Conservation (phyloP, 371 early-diverging fungal species). For the Amoeboaphelidium protococcarum region DNA sequence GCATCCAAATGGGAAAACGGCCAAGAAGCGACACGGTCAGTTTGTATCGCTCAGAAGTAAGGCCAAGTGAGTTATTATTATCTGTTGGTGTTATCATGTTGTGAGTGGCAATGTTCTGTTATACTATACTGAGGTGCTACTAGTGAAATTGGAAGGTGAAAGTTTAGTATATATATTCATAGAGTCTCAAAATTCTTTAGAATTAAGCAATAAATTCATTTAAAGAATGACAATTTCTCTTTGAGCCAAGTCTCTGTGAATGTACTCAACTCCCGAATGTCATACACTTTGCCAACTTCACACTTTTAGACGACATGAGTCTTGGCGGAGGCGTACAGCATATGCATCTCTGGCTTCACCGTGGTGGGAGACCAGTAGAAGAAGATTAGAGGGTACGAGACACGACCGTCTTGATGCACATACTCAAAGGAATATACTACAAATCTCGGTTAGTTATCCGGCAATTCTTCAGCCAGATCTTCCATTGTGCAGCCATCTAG, state of each 20-base stretch:
- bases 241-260: no score
- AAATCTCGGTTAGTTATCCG: conserved; percentile 36
- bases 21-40: neutral
- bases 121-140: no score
- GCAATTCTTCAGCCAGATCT: conserved; percentile 33
- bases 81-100: no score
- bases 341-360: neutral
- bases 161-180: no score
- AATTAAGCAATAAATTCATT: no score
- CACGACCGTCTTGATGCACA: neutral
- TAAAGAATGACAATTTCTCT: no score
- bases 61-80: no score
- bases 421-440: conserved; percentile 30
- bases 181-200: no score
- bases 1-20: neutral
- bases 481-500: conserved; percentile 14
- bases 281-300: neutral
- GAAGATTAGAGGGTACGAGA: neutral
- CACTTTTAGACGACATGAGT: neutral
- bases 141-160: no score
- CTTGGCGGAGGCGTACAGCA: neutral
- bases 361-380: neutral
- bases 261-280: no score
- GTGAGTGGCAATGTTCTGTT: no score
- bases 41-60: neutral